These are phyloP conservation scores for Nevesoporus exiguus DNA, from an alignment of 768 basidiomycete species.

Conservation along the genomic window DNA sequence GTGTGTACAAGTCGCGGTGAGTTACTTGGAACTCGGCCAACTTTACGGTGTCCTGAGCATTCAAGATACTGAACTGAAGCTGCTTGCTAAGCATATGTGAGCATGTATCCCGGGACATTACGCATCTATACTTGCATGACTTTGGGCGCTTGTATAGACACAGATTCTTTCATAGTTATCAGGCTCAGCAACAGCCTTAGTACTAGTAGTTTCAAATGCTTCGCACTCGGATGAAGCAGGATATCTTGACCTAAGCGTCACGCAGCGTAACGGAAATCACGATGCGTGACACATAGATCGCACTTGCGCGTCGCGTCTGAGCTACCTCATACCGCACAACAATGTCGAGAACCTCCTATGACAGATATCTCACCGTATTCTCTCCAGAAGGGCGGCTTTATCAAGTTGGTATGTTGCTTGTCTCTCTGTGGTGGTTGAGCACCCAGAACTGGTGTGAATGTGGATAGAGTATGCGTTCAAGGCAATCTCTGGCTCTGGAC, in stretches of 20 bases:
- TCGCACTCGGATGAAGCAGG: too few relatives aligned
- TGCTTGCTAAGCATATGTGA: constrained; percentile 63
- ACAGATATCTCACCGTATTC: constrained; percentile 95
- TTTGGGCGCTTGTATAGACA: constrained; percentile 76
- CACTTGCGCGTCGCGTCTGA: constrained; percentile 59
- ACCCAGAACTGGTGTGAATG: constrained; percentile 7
- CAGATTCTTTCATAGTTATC: constrained; percentile 66
- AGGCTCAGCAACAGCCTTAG: neutral
- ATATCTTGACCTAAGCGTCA: neutral
- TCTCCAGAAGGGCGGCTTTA: constrained; percentile 96
- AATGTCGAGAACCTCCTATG: constrained; percentile 95
- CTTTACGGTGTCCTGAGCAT: constrained; percentile 92
- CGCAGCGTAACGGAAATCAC: constrained; percentile 21
- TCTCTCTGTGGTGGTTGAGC: neutral
- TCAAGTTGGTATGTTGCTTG: constrained; percentile 81
- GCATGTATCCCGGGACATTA: neutral
- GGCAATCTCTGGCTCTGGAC: constrained; percentile 95
- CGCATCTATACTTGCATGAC: constrained; percentile 56
- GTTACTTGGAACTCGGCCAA: constrained; percentile 96
- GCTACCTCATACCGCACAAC: constrained; percentile 37
- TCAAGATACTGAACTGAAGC: constrained; percentile 92
- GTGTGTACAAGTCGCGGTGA: constrained; percentile 86
- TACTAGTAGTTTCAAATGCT: too few relatives aligned
- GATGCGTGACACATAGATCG: constrained; percentile 35
- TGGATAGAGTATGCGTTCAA: constrained; percentile 96